Base-by-base conservation (phyloP, 2,329 filamentous ascomycete species). In the Bertia moriformis region DNA sequence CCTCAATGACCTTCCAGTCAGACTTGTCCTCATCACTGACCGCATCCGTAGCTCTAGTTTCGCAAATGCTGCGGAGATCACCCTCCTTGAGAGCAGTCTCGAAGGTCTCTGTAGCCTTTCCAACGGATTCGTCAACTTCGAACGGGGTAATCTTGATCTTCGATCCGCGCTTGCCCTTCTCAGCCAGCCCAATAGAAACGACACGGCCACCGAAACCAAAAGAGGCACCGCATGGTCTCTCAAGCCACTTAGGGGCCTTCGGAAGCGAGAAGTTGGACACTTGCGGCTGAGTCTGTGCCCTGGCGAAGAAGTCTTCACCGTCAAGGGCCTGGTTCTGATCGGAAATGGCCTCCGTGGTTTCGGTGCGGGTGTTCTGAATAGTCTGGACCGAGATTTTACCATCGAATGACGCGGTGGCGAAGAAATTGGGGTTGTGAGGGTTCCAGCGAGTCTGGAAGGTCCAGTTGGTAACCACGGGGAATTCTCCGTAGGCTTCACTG, bases 391-490 rank as follows among this genome's bases (percentile, higher is more conserved):
- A 80, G 45, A 98, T 94, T 61, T 93, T 95, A 49, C 93, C 91
- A 53, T 98, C 91, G 48, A 96, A 96, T 2, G 89, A 93, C 7
- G 93, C 91, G 14, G 91, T 96, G 14, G 93, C 93, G 38, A 89
- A 85, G 42, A 98, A 68, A 53, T 79, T 84, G 10, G 91, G 89
- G 58, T 98, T 94, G 48, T 84, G 78, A 19, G 91, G 91, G 57
- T 94, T 88, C 71, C 93, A 96, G 44, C 81, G 75, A 4, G 91
- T 94, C 55, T 89, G 79, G 66, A 98, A 98, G 4, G 88, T 94
- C 89, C 91, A 98, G 60, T 96, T 98, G n/a, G 89, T 95, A 40
- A 93, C 88, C 51, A 95, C 86, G 3, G 89, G 88, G 53, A 96
- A 89, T 60, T 96, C 89, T 46, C 93, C 91, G 45, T 87, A 82